These are phyloP conservation scores for Nicotiana paniculata DNA, from an alignment of 257 asterid genomes.

Conservation along the genomic window DNA sequence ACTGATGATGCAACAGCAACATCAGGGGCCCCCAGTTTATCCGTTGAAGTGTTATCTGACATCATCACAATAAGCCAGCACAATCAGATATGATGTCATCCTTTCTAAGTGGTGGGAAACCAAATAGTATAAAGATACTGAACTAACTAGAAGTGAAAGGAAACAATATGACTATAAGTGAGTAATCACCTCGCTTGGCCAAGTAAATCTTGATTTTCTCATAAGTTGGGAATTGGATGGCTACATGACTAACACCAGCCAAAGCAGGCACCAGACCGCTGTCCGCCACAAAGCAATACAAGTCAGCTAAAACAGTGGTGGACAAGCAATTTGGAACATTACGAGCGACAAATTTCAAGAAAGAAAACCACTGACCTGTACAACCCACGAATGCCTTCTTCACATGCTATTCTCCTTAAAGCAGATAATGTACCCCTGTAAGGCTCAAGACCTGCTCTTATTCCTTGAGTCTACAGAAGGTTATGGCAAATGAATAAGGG, in stretches of 20 bases:
- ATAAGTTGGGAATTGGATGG: conserved; percentile 87
- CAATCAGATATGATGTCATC: conserved; percentile 3
- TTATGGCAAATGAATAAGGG: neutral
- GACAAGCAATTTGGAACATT: neutral
- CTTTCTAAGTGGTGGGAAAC: conserved; percentile 6
- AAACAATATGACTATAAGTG: neutral
- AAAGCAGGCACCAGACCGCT: conserved; percentile 98
- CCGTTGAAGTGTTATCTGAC: conserved; percentile 61
- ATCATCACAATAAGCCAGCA: conserved; percentile 19
- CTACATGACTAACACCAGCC: conserved; percentile 92
- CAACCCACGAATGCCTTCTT: conserved; percentile 90
- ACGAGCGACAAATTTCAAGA: neutral
- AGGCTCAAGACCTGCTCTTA: conserved; percentile 57
- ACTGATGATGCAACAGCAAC: conserved; percentile 92
- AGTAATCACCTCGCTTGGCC: conserved; percentile 56
- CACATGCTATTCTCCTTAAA: conserved; percentile 62
- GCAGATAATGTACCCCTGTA: conserved; percentile 79
- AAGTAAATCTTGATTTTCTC: conserved; percentile 75
- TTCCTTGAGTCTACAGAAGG: conserved; percentile 61
- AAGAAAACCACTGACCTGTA: conserved; percentile 52
- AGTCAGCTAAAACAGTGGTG: neutral
- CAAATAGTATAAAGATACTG: neutral
- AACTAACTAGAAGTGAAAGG: neutral
- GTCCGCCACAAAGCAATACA: conserved; percentile 24
- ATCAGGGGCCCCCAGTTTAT: conserved; percentile 63